Evolutionary conservation across 2,329 filamentous ascomycete species (phyloP).

Genomic region (Blumeria graminis): DNA sequence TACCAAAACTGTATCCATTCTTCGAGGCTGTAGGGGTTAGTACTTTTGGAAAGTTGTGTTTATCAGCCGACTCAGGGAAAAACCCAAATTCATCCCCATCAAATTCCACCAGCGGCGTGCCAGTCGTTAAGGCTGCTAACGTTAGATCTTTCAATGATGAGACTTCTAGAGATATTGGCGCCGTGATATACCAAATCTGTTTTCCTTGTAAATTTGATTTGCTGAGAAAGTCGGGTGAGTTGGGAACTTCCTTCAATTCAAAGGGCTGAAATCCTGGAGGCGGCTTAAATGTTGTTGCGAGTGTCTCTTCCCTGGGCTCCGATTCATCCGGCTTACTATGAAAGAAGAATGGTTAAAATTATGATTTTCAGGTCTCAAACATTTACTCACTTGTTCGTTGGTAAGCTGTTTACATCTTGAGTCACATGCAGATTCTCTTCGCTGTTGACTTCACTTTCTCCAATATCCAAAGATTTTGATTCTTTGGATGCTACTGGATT

Average conservation of each 20-base stretch:
- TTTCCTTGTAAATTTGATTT: slow-evolving; percentile 38
- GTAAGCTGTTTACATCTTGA: too few species aligned
- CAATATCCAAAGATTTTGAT: too few species aligned
- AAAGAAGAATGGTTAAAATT: too few species aligned
- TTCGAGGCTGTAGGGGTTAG: slow-evolving; percentile 33
- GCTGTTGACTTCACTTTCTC: too few species aligned
- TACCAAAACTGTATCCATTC: slow-evolving; percentile 29
- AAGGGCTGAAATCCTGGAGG: slow-evolving; percentile 11
- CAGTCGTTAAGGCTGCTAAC: slow-evolving; percentile 29
- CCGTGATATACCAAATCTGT: slow-evolving; percentile 61
- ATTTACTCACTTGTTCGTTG: too few species aligned
- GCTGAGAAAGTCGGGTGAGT: slow-evolving; percentile 25
- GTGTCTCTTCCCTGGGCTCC: background rate
- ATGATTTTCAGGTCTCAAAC: too few species aligned
- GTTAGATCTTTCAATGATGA: slow-evolving; percentile 39
- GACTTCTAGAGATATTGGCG: slow-evolving; percentile 44
- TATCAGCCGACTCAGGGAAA: slow-evolving; percentile 26
- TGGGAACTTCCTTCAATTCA: slow-evolving; percentile 4
- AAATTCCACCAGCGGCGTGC: slow-evolving; percentile 33
- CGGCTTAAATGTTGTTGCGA: slow-evolving; percentile 7
- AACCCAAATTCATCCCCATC: slow-evolving; percentile 39
- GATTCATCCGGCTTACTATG: too few species aligned
- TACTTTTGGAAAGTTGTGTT: slow-evolving; percentile 29
- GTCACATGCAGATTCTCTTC: too few species aligned
- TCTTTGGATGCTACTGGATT: too few species aligned